phyloP scores from a whole-genome alignment of 140 eudicot species.

The Cichorium intybus region DNA sequence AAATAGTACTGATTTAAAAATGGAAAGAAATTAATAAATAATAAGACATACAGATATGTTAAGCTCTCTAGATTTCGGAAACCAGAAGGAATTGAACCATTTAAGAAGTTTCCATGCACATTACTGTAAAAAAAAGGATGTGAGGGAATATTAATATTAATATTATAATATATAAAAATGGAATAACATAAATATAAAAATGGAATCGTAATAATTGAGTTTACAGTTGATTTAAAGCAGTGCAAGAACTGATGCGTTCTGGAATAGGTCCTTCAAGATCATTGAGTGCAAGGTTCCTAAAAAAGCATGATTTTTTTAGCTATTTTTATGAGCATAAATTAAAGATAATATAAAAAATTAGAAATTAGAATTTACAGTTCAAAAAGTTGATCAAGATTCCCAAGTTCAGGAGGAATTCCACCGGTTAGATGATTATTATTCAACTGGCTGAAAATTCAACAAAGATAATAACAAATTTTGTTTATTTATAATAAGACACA shows the following conservation, averaged over 20 bases:
- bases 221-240: constrained; percentile 81
- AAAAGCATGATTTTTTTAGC: not conserved
- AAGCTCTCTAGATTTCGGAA: constrained; percentile 83
- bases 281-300: constrained; percentile 80
- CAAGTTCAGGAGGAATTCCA: constrained; percentile 83
- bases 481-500: not conserved
- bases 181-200: not conserved
- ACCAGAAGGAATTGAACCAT: constrained; percentile 80
- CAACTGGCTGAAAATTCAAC: constrained; percentile 59
- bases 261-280: constrained; percentile 88
- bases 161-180: not conserved
- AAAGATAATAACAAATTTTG: not conserved
- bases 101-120: constrained; percentile 85
- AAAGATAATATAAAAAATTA: not conserved
- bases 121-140: constrained; percentile 34
- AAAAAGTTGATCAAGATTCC: constrained; percentile 79
- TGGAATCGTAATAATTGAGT: not conserved
- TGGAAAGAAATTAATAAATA: too few relatives aligned
- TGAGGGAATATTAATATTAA: not conserved
- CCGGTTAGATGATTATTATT: constrained; percentile 72
- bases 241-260: constrained; percentile 73
- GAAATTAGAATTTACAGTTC: constrained; percentile 55
- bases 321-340: not conserved
- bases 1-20: not conserved
- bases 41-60: constrained; percentile 64